Base-by-base conservation (phyloP, 306 rosid genomes). In the Vigna nakashimae region DNA sequence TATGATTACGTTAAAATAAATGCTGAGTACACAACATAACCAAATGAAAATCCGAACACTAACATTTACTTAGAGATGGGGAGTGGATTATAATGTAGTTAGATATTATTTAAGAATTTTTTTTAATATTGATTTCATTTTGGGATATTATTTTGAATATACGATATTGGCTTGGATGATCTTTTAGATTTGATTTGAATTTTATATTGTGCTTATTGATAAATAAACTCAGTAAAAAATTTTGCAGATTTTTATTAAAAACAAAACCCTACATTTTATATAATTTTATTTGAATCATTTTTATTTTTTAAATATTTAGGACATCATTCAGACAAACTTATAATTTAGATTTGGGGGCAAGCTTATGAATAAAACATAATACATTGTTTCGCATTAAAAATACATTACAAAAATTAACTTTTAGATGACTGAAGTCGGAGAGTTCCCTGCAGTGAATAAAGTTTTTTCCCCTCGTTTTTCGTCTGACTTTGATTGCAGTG, bases 1-100 rank as follows among this genome's bases (percentile, higher is more conserved):
- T 93, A 91, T 2, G 99, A 92, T 71, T 95, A 95, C 48, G 89
- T 92, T 59, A 95, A 92, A 79, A 91, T 95, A 74, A 95, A 95
- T 71, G 99, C 99, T 0, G 98, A 92, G 80, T 95, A 95, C 80
- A 90, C 97, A 60, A 69, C 98, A 50, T 93, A 84, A 67, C 40
- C 80, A 50, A 65, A 24, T 48, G 38, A 65, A 32, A 15, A 7
- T 67, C 9, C 16, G 15, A 34, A 15, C 16, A 36, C 59, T 9
- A 13, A 28, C 53, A 36, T 43, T 66, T 28, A 52, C 9, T 14
- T 6, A 30, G 67, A 30, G 24, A 62, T 8, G 46, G 6, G 43
- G 7, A 58, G 32, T 60, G 11, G 45, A 62, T 32, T 62, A 8
- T 30, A 42, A 32, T 32, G 7, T 1, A 62, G 36, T 32, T 62